These are phyloP conservation scores for Colletotrichum cuscutae DNA, from an alignment of 2,329 filamentous ascomycete species.

Conservation along the genomic window DNA sequence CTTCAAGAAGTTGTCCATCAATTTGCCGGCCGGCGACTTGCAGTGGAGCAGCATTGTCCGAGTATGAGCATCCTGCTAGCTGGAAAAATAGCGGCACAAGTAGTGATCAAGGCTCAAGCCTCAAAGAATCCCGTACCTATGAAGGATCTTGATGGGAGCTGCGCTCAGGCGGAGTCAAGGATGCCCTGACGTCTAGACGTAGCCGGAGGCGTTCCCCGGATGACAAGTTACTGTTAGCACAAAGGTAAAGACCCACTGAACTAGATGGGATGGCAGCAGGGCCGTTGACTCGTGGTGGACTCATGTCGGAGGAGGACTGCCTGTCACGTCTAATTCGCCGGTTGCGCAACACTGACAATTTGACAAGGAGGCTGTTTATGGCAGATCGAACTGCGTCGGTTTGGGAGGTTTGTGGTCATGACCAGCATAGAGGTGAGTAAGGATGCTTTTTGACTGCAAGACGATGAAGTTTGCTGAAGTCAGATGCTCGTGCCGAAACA, in stretches of 20 bases:
- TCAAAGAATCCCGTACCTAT: not conserved
- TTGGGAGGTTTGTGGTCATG: not conserved
- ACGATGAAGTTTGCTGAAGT: not conserved
- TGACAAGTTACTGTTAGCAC: not conserved
- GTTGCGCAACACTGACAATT: not conserved
- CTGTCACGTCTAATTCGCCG: no score
- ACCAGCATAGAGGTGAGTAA: not conserved
- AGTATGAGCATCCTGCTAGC: no score
- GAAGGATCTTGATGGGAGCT: not conserved
- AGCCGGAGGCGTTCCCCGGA: constrained; percentile 1
- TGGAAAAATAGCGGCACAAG: not conserved
- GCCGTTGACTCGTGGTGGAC: constrained; percentile 10
- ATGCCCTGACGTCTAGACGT: not conserved
- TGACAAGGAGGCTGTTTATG: not conserved
- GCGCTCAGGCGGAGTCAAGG: not conserved
- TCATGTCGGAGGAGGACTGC: no score
- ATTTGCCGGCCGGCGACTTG: not conserved
- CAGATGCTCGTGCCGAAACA: no score
- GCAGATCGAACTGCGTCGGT: not conserved
- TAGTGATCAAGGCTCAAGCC: not conserved
- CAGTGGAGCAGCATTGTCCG: no score
- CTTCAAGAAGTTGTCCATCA: not conserved
- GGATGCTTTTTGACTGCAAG: not conserved
- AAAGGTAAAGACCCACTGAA: constrained; percentile 5
- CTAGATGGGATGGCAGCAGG: constrained; percentile 3